Evolutionary conservation across 2,329 filamentous ascomycete genomes (phyloP).

Genomic region (Colletotrichum horii): DNA sequence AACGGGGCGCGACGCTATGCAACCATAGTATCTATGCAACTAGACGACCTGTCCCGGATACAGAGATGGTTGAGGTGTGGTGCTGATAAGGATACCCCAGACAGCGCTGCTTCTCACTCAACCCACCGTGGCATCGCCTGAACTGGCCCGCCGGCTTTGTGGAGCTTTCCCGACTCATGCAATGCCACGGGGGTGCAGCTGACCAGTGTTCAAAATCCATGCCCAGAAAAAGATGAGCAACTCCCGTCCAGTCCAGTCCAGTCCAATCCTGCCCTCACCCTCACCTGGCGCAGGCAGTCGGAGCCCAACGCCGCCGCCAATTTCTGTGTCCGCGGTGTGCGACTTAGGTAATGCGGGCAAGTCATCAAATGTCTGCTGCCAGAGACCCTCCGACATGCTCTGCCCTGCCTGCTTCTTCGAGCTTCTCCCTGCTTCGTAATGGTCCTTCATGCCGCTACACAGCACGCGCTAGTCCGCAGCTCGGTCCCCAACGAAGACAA

Average conservation of each 20-base stretch:
- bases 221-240: neutral
- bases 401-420: neutral
- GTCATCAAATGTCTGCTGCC: neutral
- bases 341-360: neutral
- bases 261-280: neutral
- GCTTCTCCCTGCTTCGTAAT: constrained; percentile 14
- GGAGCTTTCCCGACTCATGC: constrained; percentile 7
- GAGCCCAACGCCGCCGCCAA: neutral
- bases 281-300: neutral
- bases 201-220: neutral
- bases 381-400: neutral
- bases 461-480: neutral
- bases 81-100: constrained; percentile 15
- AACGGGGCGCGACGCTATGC: neutral
- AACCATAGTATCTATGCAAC: neutral
- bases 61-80: neutral
- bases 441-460: neutral
- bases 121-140: constrained; percentile 2
- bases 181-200: constrained; percentile 13
- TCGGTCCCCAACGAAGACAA: neutral
- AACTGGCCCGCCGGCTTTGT: neutral
- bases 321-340: neutral
- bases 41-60: neutral
- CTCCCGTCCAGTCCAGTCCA: neutral
- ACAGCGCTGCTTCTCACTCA: neutral